Base-by-base conservation (phyloP, 768 basidiomycete genomes). In the Rhizopogon vinicolor region DNA sequence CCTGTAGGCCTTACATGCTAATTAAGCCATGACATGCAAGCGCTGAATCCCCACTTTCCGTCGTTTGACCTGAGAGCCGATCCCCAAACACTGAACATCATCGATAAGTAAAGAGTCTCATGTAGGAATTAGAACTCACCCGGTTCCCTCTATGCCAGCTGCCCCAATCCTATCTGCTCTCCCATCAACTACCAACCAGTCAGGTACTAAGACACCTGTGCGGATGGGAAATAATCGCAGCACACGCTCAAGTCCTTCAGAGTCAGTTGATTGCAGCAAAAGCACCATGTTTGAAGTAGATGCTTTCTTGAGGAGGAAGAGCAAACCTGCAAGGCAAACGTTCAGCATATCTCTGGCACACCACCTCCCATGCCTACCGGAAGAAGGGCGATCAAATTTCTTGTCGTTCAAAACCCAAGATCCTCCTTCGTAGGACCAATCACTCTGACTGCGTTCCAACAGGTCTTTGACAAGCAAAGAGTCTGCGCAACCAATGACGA, bases 221-320 rank as follows among this genome's bases (percentile, higher is more conserved):
- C 93, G 82, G 25, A 91, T 80, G 4, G 93, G 93, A 64, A 95
- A 89, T n/a, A 93, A 70, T 44, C 87, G 79, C 2, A 78, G 67
- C 1, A 79, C 83, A 52, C 84, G 75, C 67, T 95, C 93, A 4
- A 92, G 72, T 2, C 85, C 86, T 1, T 67, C 60, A 0, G 62
- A 60, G 58, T 85, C 83, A 4, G 80, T 79, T 14, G 81, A 83
- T 13, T 85, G 71, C 25, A 93, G 69, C 60, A 92, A 83, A 7
- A 92, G 68, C 41, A 72, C 65, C 6, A 75, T 60, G 19, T 69
- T 61, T n/a, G 65, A 37, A 33, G 65, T 59, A 40, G 62, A 62
- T 37, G 44, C n/a, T 16, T 8, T 35, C 16, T 49, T 49, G 19
- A 33, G 14, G 13, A 49, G 48, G 35, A 91, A 86, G 41, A 91